Percentiles rank a stretch among this genome's conserved stretches.
Evolutionary conservation across 192 early-diverging fungal genomes (phyloP).

Genomic region (Lobosporangium transversale): DNA sequence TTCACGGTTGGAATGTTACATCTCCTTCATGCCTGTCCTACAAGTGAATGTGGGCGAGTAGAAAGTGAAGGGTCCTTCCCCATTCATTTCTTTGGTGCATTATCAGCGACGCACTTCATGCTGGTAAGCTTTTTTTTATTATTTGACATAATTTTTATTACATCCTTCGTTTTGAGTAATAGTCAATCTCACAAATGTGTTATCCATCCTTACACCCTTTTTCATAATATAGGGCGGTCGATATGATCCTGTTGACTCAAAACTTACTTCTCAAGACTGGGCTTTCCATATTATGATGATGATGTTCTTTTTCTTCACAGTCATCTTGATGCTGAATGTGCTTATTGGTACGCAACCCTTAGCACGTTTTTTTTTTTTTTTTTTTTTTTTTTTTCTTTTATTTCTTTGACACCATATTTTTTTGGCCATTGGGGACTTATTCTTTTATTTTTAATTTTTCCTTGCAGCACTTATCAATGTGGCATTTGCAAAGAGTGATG

Average conservation of each 20-base stretch:
- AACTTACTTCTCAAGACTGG: neutral
- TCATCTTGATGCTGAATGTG: conserved; percentile 35
- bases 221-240: conserved; percentile 21
- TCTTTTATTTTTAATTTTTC: neutral
- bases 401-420: neutral
- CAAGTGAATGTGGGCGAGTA: neutral
- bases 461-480: conserved; percentile 21
- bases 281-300: conserved; percentile 22
- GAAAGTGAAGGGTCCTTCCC: neutral
- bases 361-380: neutral
- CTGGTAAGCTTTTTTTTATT: conserved; percentile 16
- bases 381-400: neutral
- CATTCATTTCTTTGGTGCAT: conserved; percentile 9
- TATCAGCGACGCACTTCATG: conserved; percentile 31
- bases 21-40: conserved; percentile 4
- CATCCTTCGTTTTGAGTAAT: neutral
- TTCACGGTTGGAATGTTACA: conserved; percentile 28
- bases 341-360: conserved; percentile 16
- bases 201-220: neutral
- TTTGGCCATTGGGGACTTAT: neutral
- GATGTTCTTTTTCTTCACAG: conserved; percentile 21
- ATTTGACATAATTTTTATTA: neutral
- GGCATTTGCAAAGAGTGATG: conserved; percentile 15
- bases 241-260: conserved; percentile 13
- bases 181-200: neutral